phyloP scores from a whole-genome alignment of 1,284 basidiomycete species.

The Heimioporus retisporus region DNA sequence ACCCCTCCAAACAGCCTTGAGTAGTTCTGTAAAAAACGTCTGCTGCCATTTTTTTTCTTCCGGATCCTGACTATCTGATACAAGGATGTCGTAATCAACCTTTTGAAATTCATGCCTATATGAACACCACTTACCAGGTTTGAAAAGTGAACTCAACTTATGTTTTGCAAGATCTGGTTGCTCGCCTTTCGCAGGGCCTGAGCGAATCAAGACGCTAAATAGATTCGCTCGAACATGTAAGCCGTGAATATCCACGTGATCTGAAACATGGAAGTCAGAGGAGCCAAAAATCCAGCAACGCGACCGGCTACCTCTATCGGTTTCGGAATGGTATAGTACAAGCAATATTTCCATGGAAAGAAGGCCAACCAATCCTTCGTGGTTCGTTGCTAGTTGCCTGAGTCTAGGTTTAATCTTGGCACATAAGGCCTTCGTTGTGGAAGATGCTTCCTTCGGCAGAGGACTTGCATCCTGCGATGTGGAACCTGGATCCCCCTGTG shows the following conservation, averaged over 20 bases:
- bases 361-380: slow-evolving; percentile 17
- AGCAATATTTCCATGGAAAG: slow-evolving; percentile 34
- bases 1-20: slow-evolving; percentile 2
- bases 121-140: too few relatives aligned
- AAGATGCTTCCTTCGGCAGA: too few relatives aligned
- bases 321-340: slow-evolving; percentile 11
- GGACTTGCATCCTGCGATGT: too few relatives aligned
- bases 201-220: slow-evolving; percentile 15
- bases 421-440: slow-evolving; percentile 20
- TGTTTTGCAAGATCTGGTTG: slow-evolving; percentile 9
- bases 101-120: too few relatives aligned
- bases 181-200: neutral
- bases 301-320: slow-evolving; percentile 5
- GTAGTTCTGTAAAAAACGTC: too few relatives aligned
- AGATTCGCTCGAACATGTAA: slow-evolving; percentile 25
- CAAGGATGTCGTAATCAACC: too few relatives aligned
- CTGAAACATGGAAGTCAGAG: slow-evolving; percentile 9
- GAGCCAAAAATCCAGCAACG: neutral
- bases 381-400: slow-evolving; percentile 16
- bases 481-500: too few relatives aligned
- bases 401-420: neutral
- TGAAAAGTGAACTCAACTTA: too few relatives aligned
- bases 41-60: slow-evolving; percentile 11
- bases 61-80: slow-evolving; percentile 9
- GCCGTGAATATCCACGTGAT: neutral